Evolutionary conservation across 345 rosid species (phyloP).

Genomic region (Eucalyptus cloeziana): DNA sequence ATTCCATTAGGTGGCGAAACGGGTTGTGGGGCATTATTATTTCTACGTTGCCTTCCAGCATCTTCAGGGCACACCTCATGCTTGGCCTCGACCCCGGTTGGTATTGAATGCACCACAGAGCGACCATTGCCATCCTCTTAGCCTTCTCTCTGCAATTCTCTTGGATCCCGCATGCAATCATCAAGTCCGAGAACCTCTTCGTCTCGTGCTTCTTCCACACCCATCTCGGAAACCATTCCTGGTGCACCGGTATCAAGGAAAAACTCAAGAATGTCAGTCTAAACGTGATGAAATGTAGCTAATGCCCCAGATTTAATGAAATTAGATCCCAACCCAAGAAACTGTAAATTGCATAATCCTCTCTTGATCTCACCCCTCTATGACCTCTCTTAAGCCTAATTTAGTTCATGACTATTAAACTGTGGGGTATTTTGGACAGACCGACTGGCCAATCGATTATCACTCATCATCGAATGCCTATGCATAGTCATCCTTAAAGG

Average conservation of each 20-base stretch:
- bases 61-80: conserved; percentile 2
- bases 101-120: conserved; percentile 1
- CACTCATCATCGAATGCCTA: neutral
- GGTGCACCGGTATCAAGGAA: neutral
- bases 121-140: neutral
- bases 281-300: neutral
- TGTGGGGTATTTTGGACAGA: neutral
- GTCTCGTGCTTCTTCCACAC: neutral
- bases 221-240: neutral
- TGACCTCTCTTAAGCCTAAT: neutral
- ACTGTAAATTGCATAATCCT: neutral
- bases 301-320: neutral
- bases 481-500: neutral
- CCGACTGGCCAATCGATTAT: neutral
- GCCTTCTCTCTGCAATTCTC: neutral
- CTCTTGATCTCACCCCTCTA: neutral
- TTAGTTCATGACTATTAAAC: neutral
- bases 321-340: neutral
- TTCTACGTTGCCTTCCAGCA: conserved; percentile 1
- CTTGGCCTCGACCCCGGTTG: neutral
- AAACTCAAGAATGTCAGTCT: neutral
- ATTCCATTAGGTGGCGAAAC: neutral
- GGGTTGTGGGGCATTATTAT: neutral
- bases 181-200: neutral
- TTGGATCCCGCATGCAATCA: neutral